Evolutionary conservation across 2,329 filamentous ascomycete species (phyloP), one percentile per base, ranked within the genome.

Genomic region (Alternaria novae-zelandiae): DNA sequence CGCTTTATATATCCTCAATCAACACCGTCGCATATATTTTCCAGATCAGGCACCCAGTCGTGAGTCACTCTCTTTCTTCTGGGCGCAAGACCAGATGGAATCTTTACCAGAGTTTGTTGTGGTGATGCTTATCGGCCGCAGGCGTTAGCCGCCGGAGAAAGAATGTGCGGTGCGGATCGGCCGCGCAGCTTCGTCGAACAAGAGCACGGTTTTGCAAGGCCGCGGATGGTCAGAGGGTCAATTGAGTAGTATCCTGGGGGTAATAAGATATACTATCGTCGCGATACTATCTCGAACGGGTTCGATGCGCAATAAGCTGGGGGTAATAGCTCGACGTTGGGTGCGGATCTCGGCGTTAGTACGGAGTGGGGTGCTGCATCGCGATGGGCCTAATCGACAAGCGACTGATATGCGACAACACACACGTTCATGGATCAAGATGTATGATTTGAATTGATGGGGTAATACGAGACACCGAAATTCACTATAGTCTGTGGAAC

Each of bases 271-370:
- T 57, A 7, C 20, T 25, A 58, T 44, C 46, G 20, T 46, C 54
- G 25, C 17, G n/a, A 56, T 46, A 9, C 41, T 25, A 59, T 26
- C 47, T 17, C 51, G 15, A 30, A 26, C 15, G 45, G 53, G 53
- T 12, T 53, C 32, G 44, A 20, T 28, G 53, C 57, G 49, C 28
- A 54, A 57, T 59, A 58, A 56, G 47, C 53, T 67, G 59, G 67
- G 59, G 62, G 59, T 65, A 65, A 67, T 43, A 23, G n/a, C 26
- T 54, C 46, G 46, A 25, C 30, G 25, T 51, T 49, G 30, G 30
- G 50, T 13, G 50, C 55, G 57, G 51, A 44, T 12, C 32, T 21
- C 44, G 36, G 30, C 12, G 26, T 63, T 60, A 51, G 57, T 45
- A 49, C 45, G 32, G 56, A 26, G 49, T 25, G 30, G 50, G 49